These are phyloP conservation scores for Colletotrichum sp. DNA, from an alignment of 2,329 filamentous ascomycete species.

Conservation along the genomic window DNA sequence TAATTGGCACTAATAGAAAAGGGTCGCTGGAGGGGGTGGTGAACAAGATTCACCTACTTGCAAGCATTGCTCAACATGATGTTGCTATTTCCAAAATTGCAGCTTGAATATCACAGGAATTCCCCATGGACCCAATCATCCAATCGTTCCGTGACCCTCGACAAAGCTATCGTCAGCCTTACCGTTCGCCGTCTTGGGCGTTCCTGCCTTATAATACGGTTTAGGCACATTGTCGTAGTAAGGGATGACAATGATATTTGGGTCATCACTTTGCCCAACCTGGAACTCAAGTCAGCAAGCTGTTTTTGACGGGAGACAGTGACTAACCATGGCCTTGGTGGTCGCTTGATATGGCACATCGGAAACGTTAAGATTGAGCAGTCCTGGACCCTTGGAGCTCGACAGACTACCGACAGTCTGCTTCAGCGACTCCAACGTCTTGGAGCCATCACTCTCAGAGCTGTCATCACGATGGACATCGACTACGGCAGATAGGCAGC, in stretches of 20 bases:
- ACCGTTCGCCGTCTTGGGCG: background rate
- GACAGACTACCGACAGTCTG: background rate
- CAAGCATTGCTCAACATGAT: background rate
- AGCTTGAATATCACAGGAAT: background rate
- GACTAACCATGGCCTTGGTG: background rate
- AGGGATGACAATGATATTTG: background rate
- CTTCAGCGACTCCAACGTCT: background rate
- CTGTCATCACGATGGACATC: background rate
- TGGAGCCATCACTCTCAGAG: background rate
- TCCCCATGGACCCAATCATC: background rate
- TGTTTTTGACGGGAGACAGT: too few species aligned
- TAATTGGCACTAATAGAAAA: background rate
- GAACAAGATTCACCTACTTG: background rate
- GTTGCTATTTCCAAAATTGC: background rate
- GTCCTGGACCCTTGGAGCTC: background rate
- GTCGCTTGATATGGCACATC: background rate
- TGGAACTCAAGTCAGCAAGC: background rate
- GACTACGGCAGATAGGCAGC: background rate
- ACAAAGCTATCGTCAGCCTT: background rate
- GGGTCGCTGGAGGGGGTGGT: background rate
- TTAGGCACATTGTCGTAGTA: conserved; percentile 1
- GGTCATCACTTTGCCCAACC: background rate
- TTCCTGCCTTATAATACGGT: background rate
- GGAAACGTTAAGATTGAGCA: background rate
- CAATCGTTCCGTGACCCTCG: background rate